Evolutionary conservation across 2,329 filamentous ascomycete genomes (phyloP), one percentile per base, ranked within the genome.

Genomic region (Cercospora janseana): DNA sequence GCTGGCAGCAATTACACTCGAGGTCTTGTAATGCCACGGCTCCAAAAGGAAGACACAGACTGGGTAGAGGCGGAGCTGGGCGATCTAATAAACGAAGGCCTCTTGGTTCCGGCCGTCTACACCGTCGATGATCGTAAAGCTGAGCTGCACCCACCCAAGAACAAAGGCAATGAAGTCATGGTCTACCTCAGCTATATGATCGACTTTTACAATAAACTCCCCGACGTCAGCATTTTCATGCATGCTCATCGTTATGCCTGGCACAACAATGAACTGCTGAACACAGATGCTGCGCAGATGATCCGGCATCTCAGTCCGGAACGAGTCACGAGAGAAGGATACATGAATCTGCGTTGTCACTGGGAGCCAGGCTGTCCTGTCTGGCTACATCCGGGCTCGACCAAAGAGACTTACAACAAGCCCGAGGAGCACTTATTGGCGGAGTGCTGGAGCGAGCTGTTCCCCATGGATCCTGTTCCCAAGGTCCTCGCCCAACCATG

Each of bases 151-250:
- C 74, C 78, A 1, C 76, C 77, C 0, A 72, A 74, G 49, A 79
- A 80, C 60, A 82, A 82, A 64, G 82, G 82, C 26, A 78, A 82
- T 59, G 82, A 85, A 66, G 80, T 79, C 26, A 78, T 81, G 68
- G 75, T 81, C 6, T 84, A 85, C 62, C 71, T 83, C 28, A 78
- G 74, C 29, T 83, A 81, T 65, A 75, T 85, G 59, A 76, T 82
- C 59, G 79, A 82, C 62, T 75, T 79, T 63, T 85, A 85, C 67
- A 73, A 83, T 54, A 60, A 71, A 3, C 72, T 85, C 3, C 75
- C 79, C 2, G 79, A 82, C 46, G 72, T 83, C 53, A 71, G 72
- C 24, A 76, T 85, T 56, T 82, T 86, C 67, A 76, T 81, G 65
- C 82, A 85, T 61, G 74, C 79, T 15, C 78, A 84, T 56, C 77